phyloP scores from a whole-genome alignment of 805 yeast species.

The Cyberlindnera veronae region DNA sequence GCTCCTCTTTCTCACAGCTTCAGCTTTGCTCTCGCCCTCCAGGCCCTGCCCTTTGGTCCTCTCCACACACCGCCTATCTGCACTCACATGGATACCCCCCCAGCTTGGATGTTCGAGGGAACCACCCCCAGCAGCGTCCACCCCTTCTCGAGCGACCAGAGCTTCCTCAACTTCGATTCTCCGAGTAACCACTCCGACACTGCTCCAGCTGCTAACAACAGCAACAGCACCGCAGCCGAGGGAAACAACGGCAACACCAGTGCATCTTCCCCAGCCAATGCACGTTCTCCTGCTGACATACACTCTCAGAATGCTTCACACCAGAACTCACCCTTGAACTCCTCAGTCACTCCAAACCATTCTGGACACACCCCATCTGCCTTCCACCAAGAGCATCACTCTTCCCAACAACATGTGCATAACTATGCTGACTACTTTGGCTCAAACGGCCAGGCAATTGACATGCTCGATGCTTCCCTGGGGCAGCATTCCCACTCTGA shows the following conservation, averaged over 20 bases:
- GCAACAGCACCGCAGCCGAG: neutral
- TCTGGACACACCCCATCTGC: neutral
- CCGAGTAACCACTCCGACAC: constrained; percentile 11
- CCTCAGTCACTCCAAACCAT: neutral
- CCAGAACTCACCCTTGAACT: neutral
- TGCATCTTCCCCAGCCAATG: neutral
- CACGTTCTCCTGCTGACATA: neutral
- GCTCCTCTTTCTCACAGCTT: too few relatives aligned
- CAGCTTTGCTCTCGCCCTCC: too few relatives aligned
- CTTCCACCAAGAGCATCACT: too few relatives aligned
- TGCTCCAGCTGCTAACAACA: neutral
- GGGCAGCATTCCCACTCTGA: constrained; percentile 1
- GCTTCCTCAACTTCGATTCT: constrained; percentile 22
- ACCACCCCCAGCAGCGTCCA: constrained; percentile 6
- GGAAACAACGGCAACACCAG: neutral
- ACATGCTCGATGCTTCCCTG: constrained; percentile 7
- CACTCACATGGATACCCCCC: constrained; percentile 5
- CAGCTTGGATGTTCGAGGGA: constrained; percentile 13
- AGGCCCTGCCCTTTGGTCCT: too few relatives aligned
- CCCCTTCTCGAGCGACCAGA: constrained; percentile 2
- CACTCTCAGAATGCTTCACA: neutral
- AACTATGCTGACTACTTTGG: constrained; percentile 1
- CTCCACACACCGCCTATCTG: too few relatives aligned
- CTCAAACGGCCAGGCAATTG: constrained; percentile 5
- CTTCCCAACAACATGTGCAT: neutral